Percentiles rank a stretch among this genome's conserved stretches.
Conservation (phyloP, 139 green algal species). For the Chlorella sp. region DNA sequence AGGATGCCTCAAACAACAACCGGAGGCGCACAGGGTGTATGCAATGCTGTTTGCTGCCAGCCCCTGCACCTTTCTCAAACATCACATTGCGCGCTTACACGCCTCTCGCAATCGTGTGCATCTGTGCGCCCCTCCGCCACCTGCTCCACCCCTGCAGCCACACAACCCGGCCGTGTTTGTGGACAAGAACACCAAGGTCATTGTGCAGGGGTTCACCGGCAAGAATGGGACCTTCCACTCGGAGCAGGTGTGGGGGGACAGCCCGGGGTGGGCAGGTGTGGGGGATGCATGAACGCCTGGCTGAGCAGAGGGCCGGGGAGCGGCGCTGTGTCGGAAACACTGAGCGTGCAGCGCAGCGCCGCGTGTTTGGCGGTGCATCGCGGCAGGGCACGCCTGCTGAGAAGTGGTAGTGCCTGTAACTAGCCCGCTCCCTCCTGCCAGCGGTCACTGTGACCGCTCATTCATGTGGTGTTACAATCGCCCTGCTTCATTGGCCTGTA, state of each 20-base stretch:
- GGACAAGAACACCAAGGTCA: slow-evolving; percentile 95
- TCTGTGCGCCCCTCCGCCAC: neutral
- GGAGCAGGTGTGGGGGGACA: slow-evolving; percentile 73
- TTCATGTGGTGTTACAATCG: too few relatives aligned
- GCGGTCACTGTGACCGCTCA: too few relatives aligned
- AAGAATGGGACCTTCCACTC: slow-evolving; percentile 99
- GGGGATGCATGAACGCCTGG: neutral
- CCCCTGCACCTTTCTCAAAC: too few relatives aligned
- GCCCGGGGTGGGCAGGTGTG: neutral
- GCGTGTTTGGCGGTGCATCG: neutral
- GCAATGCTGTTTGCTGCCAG: too few relatives aligned
- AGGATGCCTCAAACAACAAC: too few relatives aligned
- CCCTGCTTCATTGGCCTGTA: too few relatives aligned
- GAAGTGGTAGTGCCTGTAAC: neutral
- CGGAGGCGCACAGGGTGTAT: too few relatives aligned
- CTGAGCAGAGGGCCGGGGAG: too few relatives aligned
- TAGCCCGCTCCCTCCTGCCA: too few relatives aligned
- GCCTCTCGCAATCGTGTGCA: neutral
- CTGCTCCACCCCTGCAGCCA: slow-evolving; percentile 32
- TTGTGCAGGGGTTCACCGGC: slow-evolving; percentile 95
- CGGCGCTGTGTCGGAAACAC: too few relatives aligned
- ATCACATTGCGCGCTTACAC: too few relatives aligned
- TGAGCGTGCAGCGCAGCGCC: neutral
- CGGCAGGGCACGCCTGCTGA: neutral
- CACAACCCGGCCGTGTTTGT: slow-evolving; percentile 93